Evolutionary conservation across 352 stramenopile genomes (phyloP).

Genomic region (Pythium aquatile): DNA sequence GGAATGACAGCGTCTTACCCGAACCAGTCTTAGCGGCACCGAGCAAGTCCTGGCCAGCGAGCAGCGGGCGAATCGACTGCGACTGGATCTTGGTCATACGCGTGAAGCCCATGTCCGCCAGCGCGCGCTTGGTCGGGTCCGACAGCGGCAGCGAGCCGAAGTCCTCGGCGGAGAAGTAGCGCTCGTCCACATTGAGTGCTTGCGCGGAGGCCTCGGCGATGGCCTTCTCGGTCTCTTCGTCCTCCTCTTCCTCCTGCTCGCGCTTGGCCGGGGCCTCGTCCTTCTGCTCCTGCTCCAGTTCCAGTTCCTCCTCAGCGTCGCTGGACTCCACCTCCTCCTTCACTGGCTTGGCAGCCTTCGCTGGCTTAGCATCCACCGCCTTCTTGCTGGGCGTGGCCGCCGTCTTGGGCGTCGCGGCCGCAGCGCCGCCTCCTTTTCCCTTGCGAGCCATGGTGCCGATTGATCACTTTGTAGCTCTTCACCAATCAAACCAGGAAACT

Average conservation of each 20-base stretch:
- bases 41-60: conserved; percentile 96
- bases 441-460: conserved; percentile 27
- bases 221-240: conserved; percentile 63
- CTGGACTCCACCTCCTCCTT: conserved; percentile 25
- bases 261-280: conserved; percentile 22
- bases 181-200: conserved; percentile 53
- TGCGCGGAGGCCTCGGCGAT: conserved; percentile 45
- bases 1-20: conserved; percentile 98
- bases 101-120: conserved; percentile 91
- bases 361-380: conserved; percentile 8
- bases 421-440: conserved; percentile 14
- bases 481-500: conserved; percentile 27
- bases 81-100: conserved; percentile 98
- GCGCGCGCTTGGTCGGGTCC: conserved; percentile 85
- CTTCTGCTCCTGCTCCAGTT: conserved; percentile 21
- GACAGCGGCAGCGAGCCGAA: conserved; percentile 93
- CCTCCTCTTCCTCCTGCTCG: conserved; percentile 37
- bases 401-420: conserved; percentile 17
- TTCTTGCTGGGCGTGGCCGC: conserved; percentile 20
- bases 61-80: conserved; percentile 94
- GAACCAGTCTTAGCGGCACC: conserved; percentile 97
- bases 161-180: conserved; percentile 86
- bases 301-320: conserved; percentile 22
- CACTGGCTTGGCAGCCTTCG: conserved; percentile 20
- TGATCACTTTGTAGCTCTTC: conserved; percentile 21